Percentiles rank a stretch among this genome's conserved stretches.
Evolutionary conservation across 225 moss, liverwort and hornwort genomes (phyloP).

Genomic region (Thuidium tamariscinum): DNA sequence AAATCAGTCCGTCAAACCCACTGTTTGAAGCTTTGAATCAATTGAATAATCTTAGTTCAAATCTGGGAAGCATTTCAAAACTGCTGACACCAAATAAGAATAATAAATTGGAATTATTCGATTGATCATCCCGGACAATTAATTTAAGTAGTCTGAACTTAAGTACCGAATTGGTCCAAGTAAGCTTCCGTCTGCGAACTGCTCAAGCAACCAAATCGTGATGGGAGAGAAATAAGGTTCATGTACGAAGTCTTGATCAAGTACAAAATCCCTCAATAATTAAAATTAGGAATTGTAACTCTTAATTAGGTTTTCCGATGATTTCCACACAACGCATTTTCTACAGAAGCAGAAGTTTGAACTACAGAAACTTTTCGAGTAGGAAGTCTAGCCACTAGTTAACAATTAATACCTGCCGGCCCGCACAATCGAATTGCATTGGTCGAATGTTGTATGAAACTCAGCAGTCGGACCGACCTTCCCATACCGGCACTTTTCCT

Average conservation of each 20-base stretch:
- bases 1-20: not conserved
- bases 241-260: not conserved
- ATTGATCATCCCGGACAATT: not conserved
- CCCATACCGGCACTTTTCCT: conserved; percentile 85
- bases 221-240: not conserved
- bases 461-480: conserved; percentile 63
- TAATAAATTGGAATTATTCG: not conserved
- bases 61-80: not conserved
- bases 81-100: not conserved
- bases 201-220: conserved; percentile 3
- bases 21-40: not conserved
- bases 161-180: conserved; percentile 81
- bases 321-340: not conserved
- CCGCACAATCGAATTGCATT: conserved; percentile 59
- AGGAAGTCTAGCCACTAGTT: not conserved
- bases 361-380: not conserved
- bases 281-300: not conserved
- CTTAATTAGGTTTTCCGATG: not conserved
- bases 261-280: not conserved
- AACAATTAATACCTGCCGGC: conserved; percentile 43
- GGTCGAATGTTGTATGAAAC: conserved; percentile 44
- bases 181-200: conserved; percentile 85
- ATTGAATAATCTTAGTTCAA: not conserved
- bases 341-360: not conserved
- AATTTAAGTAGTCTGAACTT: not conserved